Evolutionary conservation across 768 basidiomycete genomes (phyloP), one percentile per base, ranked within the genome.

Genomic region (Peribolospora baueri): DNA sequence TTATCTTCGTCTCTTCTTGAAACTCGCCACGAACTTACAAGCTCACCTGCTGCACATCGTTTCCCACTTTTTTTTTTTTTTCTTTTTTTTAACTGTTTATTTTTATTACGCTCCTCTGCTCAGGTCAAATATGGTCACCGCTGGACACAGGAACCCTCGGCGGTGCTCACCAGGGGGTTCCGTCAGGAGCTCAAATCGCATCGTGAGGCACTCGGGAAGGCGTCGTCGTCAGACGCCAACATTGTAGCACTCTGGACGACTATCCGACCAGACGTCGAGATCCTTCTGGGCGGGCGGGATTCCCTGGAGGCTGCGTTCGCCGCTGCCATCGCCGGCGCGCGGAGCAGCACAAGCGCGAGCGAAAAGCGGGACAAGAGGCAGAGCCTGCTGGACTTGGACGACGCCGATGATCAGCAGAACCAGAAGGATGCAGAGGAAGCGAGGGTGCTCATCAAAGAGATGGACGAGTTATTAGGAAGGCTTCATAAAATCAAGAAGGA

Each of bases 61-160:
- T 25, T 25, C 25, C 25, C 25, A 25, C 25, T 1, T 25, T 25
- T 25, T 25, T 14, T 10, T 50, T 39, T 41, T 42, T 13, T 8
- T 13, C 2, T 3, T 40, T 46, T 42, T 37, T 3, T 11, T 42
- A n/a, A n/a, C n/a, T n/a, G 5, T 45, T 5, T 13, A 40, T 11
- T 51, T 42, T 39, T 37, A n/a, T n/a, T n/a, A n/a, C n/a, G n/a
- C n/a, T n/a, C n/a, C n/a, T n/a, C n/a, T n/a, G 38, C 56, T 36
- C 52, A 70, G 63, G 81, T 87, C 62, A 82, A 82, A 66, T 90
- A 85, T 66, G 81, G 81, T 40, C 80, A 87, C 60, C 66, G 76
- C 39, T 95, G 85, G 81, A 79, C 81, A 6, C 90, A 93, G 67
- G 74, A 76, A 7, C 90, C 91, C 0, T 81, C 81, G 4, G 79